These are phyloP conservation scores for Diphasiastrum complanatum DNA, from an alignment of 83 land plant genomes.

Conservation along the genomic window DNA sequence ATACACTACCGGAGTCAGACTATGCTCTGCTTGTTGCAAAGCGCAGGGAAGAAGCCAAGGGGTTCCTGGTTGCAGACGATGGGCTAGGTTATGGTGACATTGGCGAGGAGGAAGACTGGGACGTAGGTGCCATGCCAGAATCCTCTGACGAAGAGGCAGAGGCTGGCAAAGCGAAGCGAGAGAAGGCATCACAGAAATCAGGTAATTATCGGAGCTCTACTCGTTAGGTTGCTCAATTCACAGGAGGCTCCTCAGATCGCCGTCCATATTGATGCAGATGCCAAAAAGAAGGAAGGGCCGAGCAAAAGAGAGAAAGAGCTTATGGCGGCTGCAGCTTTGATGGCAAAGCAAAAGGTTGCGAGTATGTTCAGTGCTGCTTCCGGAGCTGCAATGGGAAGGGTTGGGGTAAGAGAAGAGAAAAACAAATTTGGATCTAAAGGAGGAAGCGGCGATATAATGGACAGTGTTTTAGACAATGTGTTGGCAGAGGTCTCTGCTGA, in stretches of 20 bases:
- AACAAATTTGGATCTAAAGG: neutral
- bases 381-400: conserved; percentile 31
- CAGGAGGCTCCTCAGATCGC: neutral
- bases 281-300: conserved; percentile 34
- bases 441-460: conserved; percentile 14
- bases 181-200: conserved; percentile 19
- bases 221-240: neutral
- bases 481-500: conserved; percentile 74
- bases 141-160: conserved; percentile 43
- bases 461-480: conserved; percentile 41
- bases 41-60: conserved; percentile 49
- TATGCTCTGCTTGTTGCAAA: conserved; percentile 65
- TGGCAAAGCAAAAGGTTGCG: conserved; percentile 73
- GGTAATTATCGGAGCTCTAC: neutral
- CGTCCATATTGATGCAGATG: conserved; percentile 18
- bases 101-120: conserved; percentile 95
- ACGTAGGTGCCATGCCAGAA: conserved; percentile 19
- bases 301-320: conserved; percentile 44
- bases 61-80: conserved; percentile 80
- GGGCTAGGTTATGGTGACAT: conserved; percentile 78
- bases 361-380: conserved; percentile 74
- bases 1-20: conserved; percentile 71
- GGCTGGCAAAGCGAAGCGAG: conserved; percentile 22
- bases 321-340: conserved; percentile 76
- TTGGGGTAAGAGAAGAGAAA: neutral